A percentile compares a stretch with the other conserved stretches of the same genome.
Evolutionary conservation across 139 green algal species (phyloP).

Genomic region (Chlorella sp.): DNA sequence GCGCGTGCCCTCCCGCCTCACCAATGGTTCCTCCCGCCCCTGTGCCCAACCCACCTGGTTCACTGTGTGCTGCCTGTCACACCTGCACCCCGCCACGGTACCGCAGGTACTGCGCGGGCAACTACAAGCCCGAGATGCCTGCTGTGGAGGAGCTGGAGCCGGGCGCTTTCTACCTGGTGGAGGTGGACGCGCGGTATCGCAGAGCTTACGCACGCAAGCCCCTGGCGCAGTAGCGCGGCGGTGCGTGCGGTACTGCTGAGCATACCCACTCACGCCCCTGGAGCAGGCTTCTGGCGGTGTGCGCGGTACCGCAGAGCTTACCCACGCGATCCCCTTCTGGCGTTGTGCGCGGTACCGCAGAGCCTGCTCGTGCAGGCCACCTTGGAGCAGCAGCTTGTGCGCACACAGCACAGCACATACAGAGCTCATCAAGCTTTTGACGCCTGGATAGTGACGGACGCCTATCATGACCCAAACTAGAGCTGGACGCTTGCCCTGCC

Average conservation of each 20-base stretch:
- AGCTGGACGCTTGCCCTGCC: too few relatives aligned
- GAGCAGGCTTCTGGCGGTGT: conserved; percentile 47
- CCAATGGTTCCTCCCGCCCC: background rate
- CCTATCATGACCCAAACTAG: too few relatives aligned
- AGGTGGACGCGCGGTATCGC: conserved; percentile 69
- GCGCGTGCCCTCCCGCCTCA: background rate
- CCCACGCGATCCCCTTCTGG: conserved; percentile 24
- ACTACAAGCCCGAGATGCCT: conserved; percentile 37
- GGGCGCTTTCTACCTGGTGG: conserved; percentile 69
- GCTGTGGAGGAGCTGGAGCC: conserved; percentile 48
- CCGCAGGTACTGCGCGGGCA: conserved; percentile 25
- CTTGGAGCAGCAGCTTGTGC: too few relatives aligned
- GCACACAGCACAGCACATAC: background rate
- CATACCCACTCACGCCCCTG: too few relatives aligned
- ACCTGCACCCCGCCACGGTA: background rate
- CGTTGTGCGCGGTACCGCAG: too few relatives aligned
- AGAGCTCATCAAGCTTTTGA: too few relatives aligned
- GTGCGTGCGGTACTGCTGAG: background rate
- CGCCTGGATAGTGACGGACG: too few relatives aligned
- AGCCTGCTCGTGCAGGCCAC: too few relatives aligned
- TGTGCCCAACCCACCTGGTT: background rate
- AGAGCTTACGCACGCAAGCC: conserved; percentile 62
- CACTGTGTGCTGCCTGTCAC: too few relatives aligned
- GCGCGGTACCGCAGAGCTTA: conserved; percentile 65
- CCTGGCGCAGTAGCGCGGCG: background rate